Evolutionary conservation across 2,329 filamentous ascomycete genomes (phyloP).

Genomic region (Aureobasidium sp.): DNA sequence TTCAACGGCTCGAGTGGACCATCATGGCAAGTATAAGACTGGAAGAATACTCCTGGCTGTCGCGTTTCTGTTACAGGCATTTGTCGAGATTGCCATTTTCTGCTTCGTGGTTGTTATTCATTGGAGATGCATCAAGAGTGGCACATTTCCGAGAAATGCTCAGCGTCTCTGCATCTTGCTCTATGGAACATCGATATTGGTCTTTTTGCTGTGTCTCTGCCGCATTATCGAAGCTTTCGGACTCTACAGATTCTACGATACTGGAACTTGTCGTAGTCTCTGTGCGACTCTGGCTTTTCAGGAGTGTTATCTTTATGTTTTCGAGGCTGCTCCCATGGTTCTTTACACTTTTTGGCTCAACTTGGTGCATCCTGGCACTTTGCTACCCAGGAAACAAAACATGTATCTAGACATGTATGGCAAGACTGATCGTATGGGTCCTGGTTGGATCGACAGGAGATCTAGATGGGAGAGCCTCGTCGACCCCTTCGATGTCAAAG

Average conservation of each 20-base stretch:
- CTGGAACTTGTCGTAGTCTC: constrained; percentile 20
- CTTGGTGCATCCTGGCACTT: too few species aligned
- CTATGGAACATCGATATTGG: constrained; percentile 40
- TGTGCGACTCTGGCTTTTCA: constrained; percentile 31
- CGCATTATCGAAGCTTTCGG: constrained; percentile 43
- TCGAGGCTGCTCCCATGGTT: constrained; percentile 41
- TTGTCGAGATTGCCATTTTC: background rate
- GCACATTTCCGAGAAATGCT: constrained; percentile 36
- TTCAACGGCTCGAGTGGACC: background rate
- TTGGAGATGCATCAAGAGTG: constrained; percentile 30
- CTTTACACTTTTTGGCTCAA: background rate
- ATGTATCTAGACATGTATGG: too few species aligned
- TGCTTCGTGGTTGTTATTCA: background rate
- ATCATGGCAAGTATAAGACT: background rate
- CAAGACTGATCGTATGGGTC: too few species aligned
- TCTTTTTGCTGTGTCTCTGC: constrained; percentile 42
- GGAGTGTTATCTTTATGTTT: constrained; percentile 47
- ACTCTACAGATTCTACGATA: constrained; percentile 10
- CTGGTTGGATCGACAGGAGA: too few species aligned
- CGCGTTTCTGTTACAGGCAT: background rate
- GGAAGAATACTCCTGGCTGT: background rate
- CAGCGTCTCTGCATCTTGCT: constrained; percentile 36
- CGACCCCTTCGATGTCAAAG: too few species aligned
- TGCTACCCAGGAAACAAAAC: too few species aligned
- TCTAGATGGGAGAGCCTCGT: too few species aligned